Evolutionary conservation across 768 basidiomycete species (phyloP).

Genomic region (Naganishia vaughanmartiniae): DNA sequence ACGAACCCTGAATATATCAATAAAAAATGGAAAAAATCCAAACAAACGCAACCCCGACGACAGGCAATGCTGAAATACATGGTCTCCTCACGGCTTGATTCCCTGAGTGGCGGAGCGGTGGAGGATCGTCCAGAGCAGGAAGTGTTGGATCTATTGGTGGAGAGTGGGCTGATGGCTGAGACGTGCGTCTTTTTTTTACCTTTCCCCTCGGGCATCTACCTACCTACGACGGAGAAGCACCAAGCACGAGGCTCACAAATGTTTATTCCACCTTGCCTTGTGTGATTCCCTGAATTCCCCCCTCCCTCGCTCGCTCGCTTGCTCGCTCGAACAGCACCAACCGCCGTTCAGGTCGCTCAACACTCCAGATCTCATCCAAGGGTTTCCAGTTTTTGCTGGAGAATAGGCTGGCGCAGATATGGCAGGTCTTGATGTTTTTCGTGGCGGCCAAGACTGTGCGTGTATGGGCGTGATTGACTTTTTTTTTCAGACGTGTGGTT

Average conservation of each 20-base stretch:
- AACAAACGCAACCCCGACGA: too few species aligned
- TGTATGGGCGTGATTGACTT: not conserved
- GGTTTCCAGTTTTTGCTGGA: slow-evolving; percentile 97
- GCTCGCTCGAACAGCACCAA: slow-evolving; percentile 11
- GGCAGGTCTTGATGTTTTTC: slow-evolving; percentile 90
- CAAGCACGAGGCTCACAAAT: too few species aligned
- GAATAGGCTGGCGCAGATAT: slow-evolving; percentile 88
- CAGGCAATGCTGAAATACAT: slow-evolving; percentile 96
- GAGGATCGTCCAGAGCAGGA: slow-evolving; percentile 74
- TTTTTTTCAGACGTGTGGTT: not conserved
- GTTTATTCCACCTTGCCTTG: too few species aligned
- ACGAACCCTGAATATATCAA: too few species aligned
- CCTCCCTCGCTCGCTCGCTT: too few species aligned
- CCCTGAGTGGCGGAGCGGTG: slow-evolving; percentile 67
- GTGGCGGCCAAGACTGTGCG: slow-evolving; percentile 77
- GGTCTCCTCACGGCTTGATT: slow-evolving; percentile 74
- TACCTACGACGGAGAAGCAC: too few species aligned
- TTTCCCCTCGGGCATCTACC: not conserved
- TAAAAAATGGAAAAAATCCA: too few species aligned
- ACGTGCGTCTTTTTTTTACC: slow-evolving; percentile 57
- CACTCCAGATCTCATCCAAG: slow-evolving; percentile 70
- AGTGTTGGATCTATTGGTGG: slow-evolving; percentile 76
- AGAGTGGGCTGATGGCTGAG: slow-evolving; percentile 80
- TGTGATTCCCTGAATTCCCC: too few species aligned
- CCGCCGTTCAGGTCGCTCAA: slow-evolving; percentile 20